Percentiles rank a stretch among this genome's conserved stretches.
Evolutionary conservation across 192 early-diverging fungal species (phyloP).

Genomic region (Rhizophagus sp.): DNA sequence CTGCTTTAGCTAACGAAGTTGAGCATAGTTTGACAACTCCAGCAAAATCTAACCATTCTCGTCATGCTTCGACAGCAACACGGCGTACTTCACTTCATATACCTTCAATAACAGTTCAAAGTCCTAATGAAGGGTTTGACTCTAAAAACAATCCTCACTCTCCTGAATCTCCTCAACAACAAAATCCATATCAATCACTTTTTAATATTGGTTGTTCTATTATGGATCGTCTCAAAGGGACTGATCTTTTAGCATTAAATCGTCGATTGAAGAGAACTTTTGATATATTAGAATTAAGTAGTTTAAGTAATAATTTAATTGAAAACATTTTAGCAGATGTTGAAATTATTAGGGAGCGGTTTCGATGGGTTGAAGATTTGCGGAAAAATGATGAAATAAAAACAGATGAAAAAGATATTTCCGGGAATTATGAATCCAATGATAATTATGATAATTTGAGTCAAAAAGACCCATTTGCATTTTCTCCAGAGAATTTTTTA

Average conservation of each 20-base stretch:
- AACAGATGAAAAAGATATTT: not conserved
- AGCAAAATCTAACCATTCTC: slow-evolving; percentile 13
- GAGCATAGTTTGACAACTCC: slow-evolving; percentile 8
- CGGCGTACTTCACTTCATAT: not conserved
- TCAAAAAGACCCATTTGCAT: slow-evolving; percentile 30
- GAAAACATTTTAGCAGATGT: slow-evolving; percentile 54
- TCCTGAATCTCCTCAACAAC: slow-evolving; percentile 24
- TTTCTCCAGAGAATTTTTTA: slow-evolving; percentile 52
- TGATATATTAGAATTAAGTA: slow-evolving; percentile 56
- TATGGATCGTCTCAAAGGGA: slow-evolving; percentile 49
- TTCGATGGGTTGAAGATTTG: slow-evolving; percentile 48
- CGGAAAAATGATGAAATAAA: slow-evolving; percentile 34
- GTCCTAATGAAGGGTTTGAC: not conserved
- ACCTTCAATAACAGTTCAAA: not conserved
- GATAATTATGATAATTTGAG: not conserved
- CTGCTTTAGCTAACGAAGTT: slow-evolving; percentile 27
- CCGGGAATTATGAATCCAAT: slow-evolving; percentile 1
- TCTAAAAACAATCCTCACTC: not conserved
- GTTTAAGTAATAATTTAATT: slow-evolving; percentile 57
- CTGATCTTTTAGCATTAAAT: slow-evolving; percentile 56
- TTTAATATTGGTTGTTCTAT: slow-evolving; percentile 40
- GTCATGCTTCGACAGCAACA: not conserved
- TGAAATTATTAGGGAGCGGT: slow-evolving; percentile 43
- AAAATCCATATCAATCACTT: slow-evolving; percentile 48
- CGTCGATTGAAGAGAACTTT: slow-evolving; percentile 51